Percentiles rank a stretch among this genome's conserved stretches.
Evolutionary conservation across 1,139 yeast genomes (phyloP).

Genomic region (Yamadazyma siamensis): DNA sequence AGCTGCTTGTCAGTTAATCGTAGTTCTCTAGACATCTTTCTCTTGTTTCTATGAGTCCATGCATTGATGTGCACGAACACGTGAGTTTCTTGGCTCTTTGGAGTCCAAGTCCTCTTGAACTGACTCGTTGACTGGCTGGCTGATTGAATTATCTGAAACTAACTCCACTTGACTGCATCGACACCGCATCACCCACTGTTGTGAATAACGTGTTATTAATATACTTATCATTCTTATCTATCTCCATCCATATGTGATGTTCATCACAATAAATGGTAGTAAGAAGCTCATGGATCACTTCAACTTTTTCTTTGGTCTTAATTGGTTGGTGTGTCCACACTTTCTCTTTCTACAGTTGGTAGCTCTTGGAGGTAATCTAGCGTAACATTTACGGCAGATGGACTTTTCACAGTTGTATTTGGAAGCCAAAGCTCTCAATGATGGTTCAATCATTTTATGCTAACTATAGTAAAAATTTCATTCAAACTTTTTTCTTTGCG

Average conservation of each 20-base stretch:
- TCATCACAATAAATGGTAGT: neutral
- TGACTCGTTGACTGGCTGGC: too few species aligned
- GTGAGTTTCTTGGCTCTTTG: too few species aligned
- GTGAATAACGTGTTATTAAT: neutral
- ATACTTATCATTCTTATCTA: too few species aligned
- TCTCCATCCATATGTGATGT: too few species aligned
- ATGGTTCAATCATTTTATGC: constrained; percentile 88
- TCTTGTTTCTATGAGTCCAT: too few species aligned
- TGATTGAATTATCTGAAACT: too few species aligned
- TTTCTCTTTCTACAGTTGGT: constrained; percentile 99
- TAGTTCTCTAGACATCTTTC: too few species aligned
- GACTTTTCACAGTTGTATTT: constrained; percentile 99
- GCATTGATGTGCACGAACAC: too few species aligned
- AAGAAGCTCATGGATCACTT: constrained; percentile 55
- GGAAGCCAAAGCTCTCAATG: constrained; percentile 97
- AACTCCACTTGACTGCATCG: too few species aligned
- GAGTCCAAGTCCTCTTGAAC: too few species aligned
- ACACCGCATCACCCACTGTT: too few species aligned
- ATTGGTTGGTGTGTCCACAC: constrained; percentile 99
- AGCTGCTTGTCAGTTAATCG: too few species aligned
- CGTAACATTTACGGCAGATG: constrained; percentile 99
- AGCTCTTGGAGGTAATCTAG: constrained; percentile 99
- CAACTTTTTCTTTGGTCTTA: constrained; percentile 99
- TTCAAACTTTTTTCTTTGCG: constrained; percentile 4
- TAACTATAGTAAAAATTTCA: constrained; percentile 8